Evolutionary conservation across 441 rosid genomes (phyloP).

Genomic region (Brassica hybrid): DNA sequence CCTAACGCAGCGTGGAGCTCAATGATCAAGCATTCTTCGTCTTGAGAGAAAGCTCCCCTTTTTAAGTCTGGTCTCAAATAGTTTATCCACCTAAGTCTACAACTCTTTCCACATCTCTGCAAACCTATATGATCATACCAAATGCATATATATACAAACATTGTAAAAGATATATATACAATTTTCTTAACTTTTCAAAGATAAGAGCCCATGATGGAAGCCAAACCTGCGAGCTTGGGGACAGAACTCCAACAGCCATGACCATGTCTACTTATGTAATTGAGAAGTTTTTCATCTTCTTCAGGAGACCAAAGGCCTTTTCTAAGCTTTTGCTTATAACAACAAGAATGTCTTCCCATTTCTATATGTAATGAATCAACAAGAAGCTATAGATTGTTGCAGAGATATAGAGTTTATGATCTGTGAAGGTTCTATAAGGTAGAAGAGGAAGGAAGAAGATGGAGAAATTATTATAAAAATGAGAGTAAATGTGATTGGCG

Average conservation of each 20-base stretch:
- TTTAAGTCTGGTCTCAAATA: conserved; percentile 90
- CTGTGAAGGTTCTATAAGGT: conserved; percentile 30
- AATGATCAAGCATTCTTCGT: conserved; percentile 49
- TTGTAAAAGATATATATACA: background rate
- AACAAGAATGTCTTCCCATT: conserved; percentile 91
- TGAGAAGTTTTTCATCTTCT: conserved; percentile 88
- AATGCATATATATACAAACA: conserved; percentile 12
- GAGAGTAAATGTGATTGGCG: conserved; percentile 33
- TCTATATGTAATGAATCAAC: background rate
- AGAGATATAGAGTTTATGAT: conserved; percentile 9
- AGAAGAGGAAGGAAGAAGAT: conserved; percentile 27
- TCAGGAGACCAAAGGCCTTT: conserved; percentile 98
- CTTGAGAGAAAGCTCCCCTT: conserved; percentile 78
- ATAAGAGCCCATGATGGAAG: conserved; percentile 11
- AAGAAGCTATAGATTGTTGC: conserved; percentile 13
- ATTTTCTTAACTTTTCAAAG: background rate
- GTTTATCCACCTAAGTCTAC: conserved; percentile 85
- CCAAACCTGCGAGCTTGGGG: conserved; percentile 80
- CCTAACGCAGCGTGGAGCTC: conserved; percentile 76
- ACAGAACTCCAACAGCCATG: conserved; percentile 98
- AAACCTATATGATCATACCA: conserved; percentile 52
- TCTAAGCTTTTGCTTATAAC: conserved; percentile 81
- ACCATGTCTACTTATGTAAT: conserved; percentile 72
- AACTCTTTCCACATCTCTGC: conserved; percentile 88
- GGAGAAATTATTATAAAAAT: conserved; percentile 26